Base-by-base conservation (phyloP, 208 protist species). In the Leptomonas pyrrhocoris region DNA sequence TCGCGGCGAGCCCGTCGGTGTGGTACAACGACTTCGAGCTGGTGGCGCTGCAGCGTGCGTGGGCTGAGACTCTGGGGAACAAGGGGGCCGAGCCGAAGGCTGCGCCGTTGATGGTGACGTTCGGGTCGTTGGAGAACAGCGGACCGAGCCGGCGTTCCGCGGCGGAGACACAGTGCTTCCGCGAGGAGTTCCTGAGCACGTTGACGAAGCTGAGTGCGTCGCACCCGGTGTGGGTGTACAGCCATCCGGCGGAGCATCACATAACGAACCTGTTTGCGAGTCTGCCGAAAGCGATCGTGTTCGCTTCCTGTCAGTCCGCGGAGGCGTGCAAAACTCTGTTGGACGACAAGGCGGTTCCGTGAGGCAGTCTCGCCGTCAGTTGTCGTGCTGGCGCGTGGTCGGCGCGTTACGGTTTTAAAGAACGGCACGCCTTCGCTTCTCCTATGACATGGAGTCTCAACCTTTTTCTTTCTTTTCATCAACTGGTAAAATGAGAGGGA, bases 241-340 rank as follows among this genome's bases (percentile, higher is more conserved):
- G 18, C 27, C 49, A 68, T 21, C 63, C 63, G 2, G 63, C 48
- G 21, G 63, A 68, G 63, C 63, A 68, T 38, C 63, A 68, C 63
- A 68, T 68, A 23, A 68, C 51, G 25, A 68, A 68, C 38, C 51
- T 68, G 34, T 68, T 68, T 27, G 48, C 63, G n/a, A 59, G 50
- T 25, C 50, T 59, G 19, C 63, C 63, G 1, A 68, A 68, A 51
- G 63, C 63, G 34, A 45, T 68, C 25, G 63, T 68, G 28, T 59
- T 68, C 18, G 51, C 63, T 5, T 57, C 63, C 48, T 68, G 50
- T 27, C 48, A 57, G 51, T 68, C 63, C 13, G 1, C 5, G 5
- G 50, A 36, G 38, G 63, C 63, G 21, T 68, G 63, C 21, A 30
- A 43, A 23, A 45, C 21, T 23, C 51, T 68, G 51, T 31, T 68